These are phyloP conservation scores for Vitis amurensis DNA, from an alignment of 164 flowering plant species.

Conservation along the genomic window DNA sequence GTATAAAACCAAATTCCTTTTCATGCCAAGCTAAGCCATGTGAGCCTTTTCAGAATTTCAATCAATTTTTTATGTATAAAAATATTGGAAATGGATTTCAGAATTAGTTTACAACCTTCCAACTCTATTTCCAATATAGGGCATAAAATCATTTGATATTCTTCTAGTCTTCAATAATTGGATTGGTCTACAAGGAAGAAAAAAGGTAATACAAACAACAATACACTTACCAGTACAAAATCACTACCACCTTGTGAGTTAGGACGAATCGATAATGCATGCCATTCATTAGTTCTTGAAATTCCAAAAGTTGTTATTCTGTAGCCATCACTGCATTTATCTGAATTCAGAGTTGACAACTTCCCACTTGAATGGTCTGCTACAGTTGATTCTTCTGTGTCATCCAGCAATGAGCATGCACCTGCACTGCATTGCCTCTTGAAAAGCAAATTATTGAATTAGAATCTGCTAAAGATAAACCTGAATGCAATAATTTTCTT, in stretches of 20 bases:
- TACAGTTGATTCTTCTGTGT: background rate
- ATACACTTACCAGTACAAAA: slow-evolving; percentile 35
- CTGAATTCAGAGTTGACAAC: background rate
- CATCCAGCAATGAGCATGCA: slow-evolving; percentile 33
- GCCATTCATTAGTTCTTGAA: slow-evolving; percentile 42
- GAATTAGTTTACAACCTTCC: too few species aligned
- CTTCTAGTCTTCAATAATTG: background rate
- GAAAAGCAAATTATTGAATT: background rate
- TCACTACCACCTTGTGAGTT: slow-evolving; percentile 47
- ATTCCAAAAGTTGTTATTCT: slow-evolving; percentile 40
- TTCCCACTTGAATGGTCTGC: slow-evolving; percentile 1
- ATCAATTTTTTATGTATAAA: too few species aligned
- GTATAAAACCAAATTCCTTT: too few species aligned
- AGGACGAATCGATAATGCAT: slow-evolving; percentile 40
- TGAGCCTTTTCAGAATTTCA: too few species aligned
- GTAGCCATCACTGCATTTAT: slow-evolving; percentile 11
- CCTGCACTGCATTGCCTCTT: slow-evolving; percentile 25
- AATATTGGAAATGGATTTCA: too few species aligned
- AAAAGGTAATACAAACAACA: background rate
- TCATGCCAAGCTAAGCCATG: too few species aligned
- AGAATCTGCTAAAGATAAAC: background rate
- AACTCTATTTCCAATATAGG: background rate
- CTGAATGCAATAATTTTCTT: background rate
- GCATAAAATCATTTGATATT: background rate
- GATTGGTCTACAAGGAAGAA: background rate